These are phyloP conservation scores for Lunasporangiospora selenospora DNA, from an alignment of 192 early-diverging fungal species.

Conservation along the genomic window DNA sequence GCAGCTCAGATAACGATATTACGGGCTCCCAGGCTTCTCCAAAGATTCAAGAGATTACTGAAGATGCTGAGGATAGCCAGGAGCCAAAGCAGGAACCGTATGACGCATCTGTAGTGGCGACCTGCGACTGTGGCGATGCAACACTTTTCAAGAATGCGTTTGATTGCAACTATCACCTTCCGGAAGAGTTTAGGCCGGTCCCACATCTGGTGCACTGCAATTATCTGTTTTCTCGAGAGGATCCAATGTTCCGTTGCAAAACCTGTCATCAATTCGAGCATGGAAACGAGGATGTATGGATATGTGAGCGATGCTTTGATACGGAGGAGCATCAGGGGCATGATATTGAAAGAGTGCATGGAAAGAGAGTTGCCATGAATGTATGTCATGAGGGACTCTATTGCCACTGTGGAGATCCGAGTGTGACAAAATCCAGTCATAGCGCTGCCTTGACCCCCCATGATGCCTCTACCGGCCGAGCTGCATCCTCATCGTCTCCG, in stretches of 20 bases:
- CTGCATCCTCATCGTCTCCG: too few species aligned
- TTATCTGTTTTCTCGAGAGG: slow-evolving; percentile 21
- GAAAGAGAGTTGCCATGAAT: too few species aligned
- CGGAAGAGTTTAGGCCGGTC: slow-evolving; percentile 25
- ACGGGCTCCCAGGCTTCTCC: too few species aligned
- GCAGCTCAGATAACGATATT: too few species aligned
- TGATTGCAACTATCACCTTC: slow-evolving; percentile 36
- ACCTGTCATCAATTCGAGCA: slow-evolving; percentile 10
- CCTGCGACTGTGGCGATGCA: slow-evolving; percentile 36
- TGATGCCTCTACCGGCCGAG: too few species aligned
- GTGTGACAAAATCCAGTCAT: too few species aligned
- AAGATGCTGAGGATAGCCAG: background rate
- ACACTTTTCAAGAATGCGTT: slow-evolving; percentile 19
- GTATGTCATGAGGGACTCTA: slow-evolving; percentile 22
- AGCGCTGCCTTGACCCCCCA: too few species aligned
- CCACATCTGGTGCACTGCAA: slow-evolving; percentile 22
- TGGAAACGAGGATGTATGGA: slow-evolving; percentile 20
- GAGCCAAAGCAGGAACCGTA: background rate
- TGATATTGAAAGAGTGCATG: slow-evolving; percentile 4
- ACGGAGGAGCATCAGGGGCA: slow-evolving; percentile 14
- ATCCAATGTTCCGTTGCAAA: slow-evolving; percentile 19
- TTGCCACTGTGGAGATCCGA: slow-evolving; percentile 26
- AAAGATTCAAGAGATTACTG: background rate
- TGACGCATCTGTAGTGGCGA: background rate
- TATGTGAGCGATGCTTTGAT: slow-evolving; percentile 31